These are phyloP conservation scores for Auricularia auricula-judae DNA, from an alignment of 768 basidiomycete species.

Conservation along the genomic window DNA sequence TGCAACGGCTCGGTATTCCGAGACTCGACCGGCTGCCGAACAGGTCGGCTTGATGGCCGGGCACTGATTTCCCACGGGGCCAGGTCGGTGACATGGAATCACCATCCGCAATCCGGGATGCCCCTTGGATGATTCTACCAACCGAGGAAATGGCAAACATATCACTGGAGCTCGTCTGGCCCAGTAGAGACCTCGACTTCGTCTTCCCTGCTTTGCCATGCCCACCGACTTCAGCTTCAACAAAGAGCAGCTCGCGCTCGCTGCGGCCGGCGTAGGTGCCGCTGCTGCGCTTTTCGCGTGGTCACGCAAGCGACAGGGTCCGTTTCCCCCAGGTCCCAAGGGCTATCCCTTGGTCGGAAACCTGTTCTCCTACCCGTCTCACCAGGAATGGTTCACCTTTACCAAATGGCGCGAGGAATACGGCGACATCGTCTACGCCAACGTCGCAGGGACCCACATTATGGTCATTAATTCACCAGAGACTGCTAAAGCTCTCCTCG, in stretches of 20 bases:
- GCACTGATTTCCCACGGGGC: no score
- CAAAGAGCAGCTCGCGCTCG: background rate
- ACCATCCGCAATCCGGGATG: no score
- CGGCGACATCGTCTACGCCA: slow-evolving; percentile 55
- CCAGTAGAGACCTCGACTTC: background rate
- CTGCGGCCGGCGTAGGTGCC: background rate
- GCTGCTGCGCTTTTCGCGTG: background rate
- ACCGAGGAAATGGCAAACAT: background rate
- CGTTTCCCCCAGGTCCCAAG: slow-evolving; percentile 15
- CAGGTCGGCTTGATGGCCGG: no score
- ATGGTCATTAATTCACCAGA: slow-evolving; percentile 10
- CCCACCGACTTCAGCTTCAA: background rate
- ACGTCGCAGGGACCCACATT: slow-evolving; percentile 54
- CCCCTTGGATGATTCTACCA: no score
- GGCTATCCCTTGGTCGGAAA: slow-evolving; percentile 15
- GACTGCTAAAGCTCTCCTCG: slow-evolving; percentile 11
- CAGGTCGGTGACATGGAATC: no score
- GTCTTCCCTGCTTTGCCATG: background rate
- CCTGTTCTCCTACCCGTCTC: slow-evolving; percentile 14
- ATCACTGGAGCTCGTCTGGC: background rate
- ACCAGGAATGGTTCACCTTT: slow-evolving; percentile 5
- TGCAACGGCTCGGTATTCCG: no score
- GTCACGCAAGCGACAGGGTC: background rate
- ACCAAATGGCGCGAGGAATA: background rate
- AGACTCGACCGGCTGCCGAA: no score